These are phyloP conservation scores for Nicotiana undulata DNA, from an alignment of 257 asterid genomes.

Conservation along the genomic window DNA sequence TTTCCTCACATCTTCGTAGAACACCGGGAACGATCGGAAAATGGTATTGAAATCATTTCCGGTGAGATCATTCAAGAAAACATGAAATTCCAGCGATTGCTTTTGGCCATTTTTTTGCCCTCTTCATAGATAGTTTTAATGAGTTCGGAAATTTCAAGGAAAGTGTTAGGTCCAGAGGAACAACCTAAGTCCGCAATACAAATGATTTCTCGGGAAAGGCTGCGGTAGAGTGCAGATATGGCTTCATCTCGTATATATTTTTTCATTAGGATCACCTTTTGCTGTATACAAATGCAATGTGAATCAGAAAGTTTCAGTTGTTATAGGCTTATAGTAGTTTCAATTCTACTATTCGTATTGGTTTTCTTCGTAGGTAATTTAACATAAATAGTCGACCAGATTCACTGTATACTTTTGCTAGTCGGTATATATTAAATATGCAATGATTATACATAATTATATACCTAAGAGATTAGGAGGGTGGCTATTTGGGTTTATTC, in stretches of 20 bases:
- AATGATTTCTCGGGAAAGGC: conserved; percentile 4
- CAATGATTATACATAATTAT: too few relatives aligned
- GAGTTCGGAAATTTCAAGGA: conserved; percentile 15
- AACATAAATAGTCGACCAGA: too few relatives aligned
- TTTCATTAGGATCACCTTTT: too few relatives aligned
- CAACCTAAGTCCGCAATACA: conserved; percentile 69
- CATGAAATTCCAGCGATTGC: conserved; percentile 33
- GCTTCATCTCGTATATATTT: conserved; percentile 16
- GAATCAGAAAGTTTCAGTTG: not conserved
- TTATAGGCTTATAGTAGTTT: too few relatives aligned
- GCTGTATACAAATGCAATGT: too few relatives aligned
- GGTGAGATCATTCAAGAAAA: conserved; percentile 51
- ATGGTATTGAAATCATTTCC: conserved; percentile 57
- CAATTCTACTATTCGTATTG: too few relatives aligned
- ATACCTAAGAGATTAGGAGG: too few relatives aligned
- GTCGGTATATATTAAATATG: too few relatives aligned
- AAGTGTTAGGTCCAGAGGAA: conserved; percentile 58
- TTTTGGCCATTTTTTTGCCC: conserved; percentile 5
- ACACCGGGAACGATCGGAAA: conserved; percentile 29
- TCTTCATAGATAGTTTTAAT: not conserved
- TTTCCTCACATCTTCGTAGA: conserved; percentile 12
- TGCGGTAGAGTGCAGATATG: conserved; percentile 16
- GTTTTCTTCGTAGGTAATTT: too few relatives aligned
- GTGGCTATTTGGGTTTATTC: too few relatives aligned
- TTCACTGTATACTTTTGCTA: too few relatives aligned